Base-by-base conservation (phyloP, 1,284 basidiomycete genomes). In the Baeospora myosura region DNA sequence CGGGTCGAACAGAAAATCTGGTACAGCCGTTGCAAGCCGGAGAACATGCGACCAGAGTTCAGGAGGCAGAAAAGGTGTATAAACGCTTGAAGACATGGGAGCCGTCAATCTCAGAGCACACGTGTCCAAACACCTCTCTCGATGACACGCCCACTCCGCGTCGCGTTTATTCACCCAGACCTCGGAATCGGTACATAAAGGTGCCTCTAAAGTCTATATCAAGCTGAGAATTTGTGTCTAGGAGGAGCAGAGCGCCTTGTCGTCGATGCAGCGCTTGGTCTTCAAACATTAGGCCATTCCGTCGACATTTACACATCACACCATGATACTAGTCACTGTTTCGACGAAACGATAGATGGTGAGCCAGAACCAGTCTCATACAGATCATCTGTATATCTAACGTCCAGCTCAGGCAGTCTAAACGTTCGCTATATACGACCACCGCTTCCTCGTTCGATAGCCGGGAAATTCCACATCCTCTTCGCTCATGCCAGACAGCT, bases 261-360 rank as follows among this genome's bases (percentile, higher is more conserved):
- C 1, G 93, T 98, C n/a, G 95, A 98, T 60, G 91, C 93, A 12
- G 94, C 95, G 0, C 69, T 95, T 0, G 85, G 89, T 1, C 68
- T 98, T 11, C 87, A 97, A 60, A 68, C 74, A 7, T 72, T 82
- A 3, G 95, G 94, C 0, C 93, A 98, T 59, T 67, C 75, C 0
- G 88, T 98, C n/a, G 77, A 85, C 54, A 81, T 98, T 38, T 96
- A 94, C 63, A 98, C 96, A 1, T 95, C 91, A 0, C 81, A 96
- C 54, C 93, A 95, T 61, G 87, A 98, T 56, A 74, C 81, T 0
- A 66, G 67, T 5, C 80, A 89, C 50, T 92, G 87, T 55, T 96
- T 96, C 52, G 85, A 90, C 43, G 93, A 97, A 64, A 96, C 93
- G 0, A 70, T 73, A 45, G 78, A 95, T 57, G 93, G 93, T 90